A percentile compares a stretch with the other conserved stretches of the same genome.
Conservation (phyloP, 2,329 filamentous ascomycete genomes). For the Zasmidium citrigriseum region DNA sequence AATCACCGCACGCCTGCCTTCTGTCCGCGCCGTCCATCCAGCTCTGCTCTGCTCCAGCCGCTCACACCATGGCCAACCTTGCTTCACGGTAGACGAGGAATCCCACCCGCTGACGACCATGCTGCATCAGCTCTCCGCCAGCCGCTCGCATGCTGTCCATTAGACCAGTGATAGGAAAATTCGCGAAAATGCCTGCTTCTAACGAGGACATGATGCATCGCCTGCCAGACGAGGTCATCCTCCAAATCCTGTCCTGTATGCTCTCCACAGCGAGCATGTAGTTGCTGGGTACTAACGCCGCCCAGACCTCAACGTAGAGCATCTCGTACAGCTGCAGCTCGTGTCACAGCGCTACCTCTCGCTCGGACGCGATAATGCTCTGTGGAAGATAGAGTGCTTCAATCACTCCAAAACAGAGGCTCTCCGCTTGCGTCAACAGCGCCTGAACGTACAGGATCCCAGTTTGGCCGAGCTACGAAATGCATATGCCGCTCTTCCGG, state of each 20-base stretch:
- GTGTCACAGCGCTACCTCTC: slow-evolving; percentile 66
- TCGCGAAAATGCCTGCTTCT: slow-evolving; percentile 2
- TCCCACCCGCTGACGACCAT: not conserved
- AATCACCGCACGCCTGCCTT: not conserved
- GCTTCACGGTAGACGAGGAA: not conserved
- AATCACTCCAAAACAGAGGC: slow-evolving; percentile 67
- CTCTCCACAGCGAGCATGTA: not conserved
- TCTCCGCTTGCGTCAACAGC: slow-evolving; percentile 55
- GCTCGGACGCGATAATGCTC: slow-evolving; percentile 70
- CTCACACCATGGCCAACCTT: not conserved
- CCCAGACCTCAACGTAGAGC: slow-evolving; percentile 62
- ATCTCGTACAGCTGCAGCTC: slow-evolving; percentile 68
- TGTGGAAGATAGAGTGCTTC: slow-evolving; percentile 79
- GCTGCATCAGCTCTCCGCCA: slow-evolving; percentile 5
- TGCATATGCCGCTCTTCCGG: slow-evolving; percentile 39
- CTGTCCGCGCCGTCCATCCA: not conserved
- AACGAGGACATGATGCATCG: slow-evolving; percentile 26
- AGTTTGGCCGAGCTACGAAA: slow-evolving; percentile 46
- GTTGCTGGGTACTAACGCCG: slow-evolving; percentile 13
- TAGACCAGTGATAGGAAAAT: slow-evolving; percentile 7
- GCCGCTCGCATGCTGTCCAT: slow-evolving; percentile 5
- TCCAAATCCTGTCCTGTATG: slow-evolving; percentile 47
- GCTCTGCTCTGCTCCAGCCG: not conserved
- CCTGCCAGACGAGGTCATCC: slow-evolving; percentile 44
- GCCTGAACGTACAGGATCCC: slow-evolving; percentile 41